Evolutionary conservation across 257 asterid genomes (phyloP).

Genomic region (Solanum tarijense): DNA sequence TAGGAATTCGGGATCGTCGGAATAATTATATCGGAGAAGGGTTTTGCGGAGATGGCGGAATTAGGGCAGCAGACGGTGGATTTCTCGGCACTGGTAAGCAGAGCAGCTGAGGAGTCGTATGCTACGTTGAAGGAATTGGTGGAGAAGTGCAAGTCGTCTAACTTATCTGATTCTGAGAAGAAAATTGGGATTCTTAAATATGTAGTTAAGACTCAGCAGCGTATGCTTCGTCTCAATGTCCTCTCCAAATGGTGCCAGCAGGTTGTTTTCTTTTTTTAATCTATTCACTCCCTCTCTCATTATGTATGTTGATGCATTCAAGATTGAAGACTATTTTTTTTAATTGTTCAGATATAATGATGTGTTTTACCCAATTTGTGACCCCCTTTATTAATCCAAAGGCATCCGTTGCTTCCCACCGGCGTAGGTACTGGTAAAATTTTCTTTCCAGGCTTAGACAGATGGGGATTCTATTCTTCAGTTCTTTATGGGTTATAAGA

Average conservation of each 20-base stretch:
- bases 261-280: slow-evolving; percentile 21
- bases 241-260: slow-evolving; percentile 99
- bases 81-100: slow-evolving; percentile 65
- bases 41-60: slow-evolving; percentile 52
- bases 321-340: not conserved
- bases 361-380: not conserved
- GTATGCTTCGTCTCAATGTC: slow-evolving; percentile 95
- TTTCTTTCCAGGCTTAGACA: not conserved
- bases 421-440: not conserved
- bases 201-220: slow-evolving; percentile 92
- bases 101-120: slow-evolving; percentile 85
- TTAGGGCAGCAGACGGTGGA: slow-evolving; percentile 78
- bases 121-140: slow-evolving; percentile 68
- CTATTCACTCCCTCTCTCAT: not conserved
- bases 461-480: not conserved
- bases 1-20: not conserved
- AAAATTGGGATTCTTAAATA: slow-evolving; percentile 84
- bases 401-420: not conserved
- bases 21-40: not conserved
- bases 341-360: not conserved
- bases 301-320: not conserved
- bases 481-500: not conserved
- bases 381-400: not conserved
- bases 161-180: slow-evolving; percentile 74
- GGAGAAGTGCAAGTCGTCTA: slow-evolving; percentile 71